Conservation (phyloP, 306 rosid species). For the Inga leiocalycina region DNA sequence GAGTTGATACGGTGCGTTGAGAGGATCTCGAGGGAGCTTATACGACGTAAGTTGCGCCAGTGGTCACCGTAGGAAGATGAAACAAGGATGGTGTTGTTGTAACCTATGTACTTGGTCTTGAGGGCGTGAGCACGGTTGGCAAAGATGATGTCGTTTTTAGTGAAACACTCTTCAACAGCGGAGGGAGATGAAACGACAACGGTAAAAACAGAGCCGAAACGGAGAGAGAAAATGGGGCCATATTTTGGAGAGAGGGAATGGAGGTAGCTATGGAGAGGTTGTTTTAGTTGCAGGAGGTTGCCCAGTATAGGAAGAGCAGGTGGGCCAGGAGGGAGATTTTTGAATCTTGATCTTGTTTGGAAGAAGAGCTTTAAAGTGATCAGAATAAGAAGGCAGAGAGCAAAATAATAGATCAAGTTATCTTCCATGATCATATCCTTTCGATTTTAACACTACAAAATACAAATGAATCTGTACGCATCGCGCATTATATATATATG, state of each 20-base stretch:
- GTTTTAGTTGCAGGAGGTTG: slow-evolving; percentile 54
- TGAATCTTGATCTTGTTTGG: slow-evolving; percentile 24
- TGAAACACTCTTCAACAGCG: slow-evolving; percentile 65
- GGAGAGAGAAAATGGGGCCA: slow-evolving; percentile 44
- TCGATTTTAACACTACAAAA: too few relatives aligned
- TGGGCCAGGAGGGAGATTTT: slow-evolving; percentile 57
- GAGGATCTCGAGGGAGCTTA: slow-evolving; percentile 58
- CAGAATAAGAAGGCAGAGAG: slow-evolving; percentile 16
- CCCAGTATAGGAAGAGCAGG: slow-evolving; percentile 63
- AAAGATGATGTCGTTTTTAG: slow-evolving; percentile 59
- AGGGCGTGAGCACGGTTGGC: slow-evolving; percentile 50
- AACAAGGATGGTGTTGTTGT: slow-evolving; percentile 41
- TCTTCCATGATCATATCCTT: slow-evolving; percentile 21
- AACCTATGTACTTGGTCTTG: slow-evolving; percentile 47
- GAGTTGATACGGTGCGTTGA: slow-evolving; percentile 55
- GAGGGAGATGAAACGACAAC: slow-evolving; percentile 56
- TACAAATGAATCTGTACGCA: background rate
- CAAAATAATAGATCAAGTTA: background rate
- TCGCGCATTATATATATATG: background rate
- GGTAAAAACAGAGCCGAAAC: slow-evolving; percentile 32
- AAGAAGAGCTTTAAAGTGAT: slow-evolving; percentile 32
- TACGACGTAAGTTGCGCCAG: slow-evolving; percentile 87
- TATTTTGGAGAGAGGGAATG: slow-evolving; percentile 44
- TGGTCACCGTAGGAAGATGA: slow-evolving; percentile 62
- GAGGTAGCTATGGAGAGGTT: slow-evolving; percentile 42